Evolutionary conservation across 345 rosid genomes (phyloP).

Genomic region (Lenwebbia sp.): DNA sequence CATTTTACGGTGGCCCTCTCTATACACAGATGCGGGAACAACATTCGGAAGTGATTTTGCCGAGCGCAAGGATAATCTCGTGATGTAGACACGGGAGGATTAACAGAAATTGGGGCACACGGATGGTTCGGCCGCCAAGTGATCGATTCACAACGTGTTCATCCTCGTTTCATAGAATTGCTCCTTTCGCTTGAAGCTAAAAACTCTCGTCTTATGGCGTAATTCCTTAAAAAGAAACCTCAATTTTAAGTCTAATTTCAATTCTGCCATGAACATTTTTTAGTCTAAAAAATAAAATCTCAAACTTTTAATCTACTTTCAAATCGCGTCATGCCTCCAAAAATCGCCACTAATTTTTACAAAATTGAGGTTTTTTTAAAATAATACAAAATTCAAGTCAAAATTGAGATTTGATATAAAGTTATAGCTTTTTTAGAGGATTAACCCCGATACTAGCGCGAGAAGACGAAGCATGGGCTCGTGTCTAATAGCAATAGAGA

Average conservation of each 20-base stretch:
- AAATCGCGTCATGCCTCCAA: not conserved
- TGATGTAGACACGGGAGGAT: not conserved
- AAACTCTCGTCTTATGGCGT: not conserved
- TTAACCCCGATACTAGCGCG: not conserved
- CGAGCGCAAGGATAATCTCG: not conserved
- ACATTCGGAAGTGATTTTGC: not conserved
- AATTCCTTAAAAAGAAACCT: not conserved
- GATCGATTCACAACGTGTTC: not conserved
- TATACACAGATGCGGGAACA: no score
- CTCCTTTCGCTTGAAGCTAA: not conserved
- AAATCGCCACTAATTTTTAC: accelerated
- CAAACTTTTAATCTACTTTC: not conserved
- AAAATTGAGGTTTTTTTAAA: not conserved
- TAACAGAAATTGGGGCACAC: not conserved
- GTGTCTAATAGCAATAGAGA: not conserved
- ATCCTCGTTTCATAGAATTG: not conserved
- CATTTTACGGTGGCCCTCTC: not conserved
- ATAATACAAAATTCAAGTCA: accelerated
- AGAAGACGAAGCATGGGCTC: not conserved
- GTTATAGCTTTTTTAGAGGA: not conserved
- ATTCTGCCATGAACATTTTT: not conserved
- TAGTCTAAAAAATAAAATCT: not conserved
- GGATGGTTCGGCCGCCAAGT: not conserved
- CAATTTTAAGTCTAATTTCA: not conserved
- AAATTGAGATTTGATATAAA: not conserved